Evolutionary conservation across 306 rosid genomes (phyloP), one percentile per base, ranked within the genome.

Genomic region (Dalbergia cochinchinensis): DNA sequence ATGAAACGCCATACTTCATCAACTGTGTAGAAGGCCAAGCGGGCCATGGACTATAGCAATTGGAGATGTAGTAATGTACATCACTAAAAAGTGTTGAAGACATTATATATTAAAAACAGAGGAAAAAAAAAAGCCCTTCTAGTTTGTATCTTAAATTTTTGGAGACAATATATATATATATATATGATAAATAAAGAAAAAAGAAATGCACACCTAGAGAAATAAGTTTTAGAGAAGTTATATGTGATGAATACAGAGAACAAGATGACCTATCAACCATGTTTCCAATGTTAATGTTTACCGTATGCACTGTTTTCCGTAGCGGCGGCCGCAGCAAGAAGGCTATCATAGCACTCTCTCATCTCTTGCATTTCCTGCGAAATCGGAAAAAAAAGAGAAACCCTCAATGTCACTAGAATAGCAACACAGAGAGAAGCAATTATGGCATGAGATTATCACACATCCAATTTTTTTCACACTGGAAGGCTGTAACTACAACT

Each of bases 311-410:
- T 91, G 82, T 93, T 93, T 61, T 93, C 87, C 3, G 94, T 90
- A 8, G 97, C 97, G 13, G 98, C 98, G 6, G 98, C 97, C 1
- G 98, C 98, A 76, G 97, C 86, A 71, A 93, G 98, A 76, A 91
- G 71, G 81, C 92, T 83, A 80, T 93, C 98, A 71, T 91, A 93
- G 90, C 98, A 93, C 76, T 87, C 84, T 86, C 92, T 86, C 90
- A 93, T 93, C 15, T 87, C 93, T 72, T 86, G 94, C 98, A 93
- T 90, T 77, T 87, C 96, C 98, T 93, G 89, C 57, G 18, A 77
- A 82, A 69, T 7, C 6, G 12, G 50, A 63, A 69, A 57, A 18
- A 15, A 68, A 69, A 57, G 11, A 15, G 15, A 26, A 79, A 83
- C 6, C 66, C 72, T 7, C 76, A 61, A 80, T 34, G 41, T 26